Base-by-base conservation (phyloP, 2,329 filamentous ascomycete genomes). In the Colletotrichum echinochloae region DNA sequence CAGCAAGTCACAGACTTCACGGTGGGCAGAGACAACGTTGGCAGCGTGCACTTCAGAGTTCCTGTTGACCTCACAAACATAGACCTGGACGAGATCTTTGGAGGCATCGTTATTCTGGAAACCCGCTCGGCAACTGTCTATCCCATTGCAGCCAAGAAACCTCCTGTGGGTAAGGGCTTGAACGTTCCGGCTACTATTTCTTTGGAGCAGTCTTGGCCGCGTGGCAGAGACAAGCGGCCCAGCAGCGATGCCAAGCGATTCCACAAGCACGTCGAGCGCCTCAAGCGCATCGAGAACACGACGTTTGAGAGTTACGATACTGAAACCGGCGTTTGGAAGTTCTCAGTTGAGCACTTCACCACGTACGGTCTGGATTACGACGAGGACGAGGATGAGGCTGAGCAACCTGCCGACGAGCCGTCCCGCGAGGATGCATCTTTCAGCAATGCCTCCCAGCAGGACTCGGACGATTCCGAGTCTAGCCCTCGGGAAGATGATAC, bases 291-390 rank as follows among this genome's bases (percentile, higher is more conserved):
- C 46, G 83, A 85, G 11, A 91, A 94, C 78, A 98, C 96, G 0
- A 89, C 90, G 5, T 98, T 97, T 76, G 86, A 95, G 75, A 86
- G 87, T 76, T 99, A 98, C 80, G 88, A 97, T 73, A 85, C 86
- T 67, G 86, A 93, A 1, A 94, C 90, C 62, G 96, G 95, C 62
- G 88, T 93, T 56, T 99, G 97, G 97, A 89, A 89, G 18, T 99
- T 99, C 83, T 90, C 86, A 12, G 96, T 99, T n/a, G 91, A 95
- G 77, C 96, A 99, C 80, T 99, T 97, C 80, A 98, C 95, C 1
- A 97, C 94, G 1, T 99, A 99, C 78, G 95, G 93, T 49, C 86
- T 98, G 64, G 92, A 95, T 73, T 94, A 93, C 49, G 93, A 94
- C 54, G 91, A 94, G 35, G 91, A 93, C 60, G 86, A 91, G 56